Conservation (phyloP, 2,329 filamentous ascomycete species). For the Monilinia polystroma region DNA sequence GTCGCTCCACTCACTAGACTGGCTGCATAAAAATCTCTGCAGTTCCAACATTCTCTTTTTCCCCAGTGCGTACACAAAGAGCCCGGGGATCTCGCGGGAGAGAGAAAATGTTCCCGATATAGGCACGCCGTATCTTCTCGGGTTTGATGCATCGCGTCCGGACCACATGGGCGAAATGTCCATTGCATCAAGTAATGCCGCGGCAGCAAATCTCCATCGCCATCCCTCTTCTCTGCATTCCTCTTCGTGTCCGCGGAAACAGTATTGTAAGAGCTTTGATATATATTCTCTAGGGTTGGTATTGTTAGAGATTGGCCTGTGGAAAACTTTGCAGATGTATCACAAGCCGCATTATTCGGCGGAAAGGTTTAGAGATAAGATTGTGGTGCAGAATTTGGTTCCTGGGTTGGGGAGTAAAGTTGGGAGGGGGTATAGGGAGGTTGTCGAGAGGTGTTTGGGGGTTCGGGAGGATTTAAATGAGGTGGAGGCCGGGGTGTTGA, state of each 20-base stretch:
- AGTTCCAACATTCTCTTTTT: conserved; percentile 46
- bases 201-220: conserved; percentile 46
- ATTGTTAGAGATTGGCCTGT: conserved; percentile 50
- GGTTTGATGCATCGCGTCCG: conserved; percentile 46
- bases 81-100: conserved; percentile 33
- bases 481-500: conserved; percentile 43
- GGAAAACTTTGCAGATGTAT: conserved; percentile 46
- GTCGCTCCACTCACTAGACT: conserved; percentile 54
- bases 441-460: conserved; percentile 46
- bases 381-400: conserved; percentile 45
- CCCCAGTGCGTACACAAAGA: conserved; percentile 42
- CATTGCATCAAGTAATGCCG: conserved; percentile 46
- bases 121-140: conserved; percentile 42
- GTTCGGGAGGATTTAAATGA: conserved; percentile 43
- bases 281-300: conserved; percentile 50
- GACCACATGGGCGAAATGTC: conserved; percentile 42
- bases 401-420: conserved; percentile 46
- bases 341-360: conserved; percentile 46
- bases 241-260: conserved; percentile 41
- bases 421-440: conserved; percentile 44
- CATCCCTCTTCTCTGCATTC: conserved; percentile 46
- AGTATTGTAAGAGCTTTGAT: conserved; percentile 45
- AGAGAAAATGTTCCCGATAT: conserved; percentile 45
- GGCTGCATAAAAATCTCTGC: conserved; percentile 49
- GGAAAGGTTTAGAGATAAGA: conserved; percentile 46